Base-by-base conservation (phyloP, 2,329 filamentous ascomycete species). In the Knufia petricola region DNA sequence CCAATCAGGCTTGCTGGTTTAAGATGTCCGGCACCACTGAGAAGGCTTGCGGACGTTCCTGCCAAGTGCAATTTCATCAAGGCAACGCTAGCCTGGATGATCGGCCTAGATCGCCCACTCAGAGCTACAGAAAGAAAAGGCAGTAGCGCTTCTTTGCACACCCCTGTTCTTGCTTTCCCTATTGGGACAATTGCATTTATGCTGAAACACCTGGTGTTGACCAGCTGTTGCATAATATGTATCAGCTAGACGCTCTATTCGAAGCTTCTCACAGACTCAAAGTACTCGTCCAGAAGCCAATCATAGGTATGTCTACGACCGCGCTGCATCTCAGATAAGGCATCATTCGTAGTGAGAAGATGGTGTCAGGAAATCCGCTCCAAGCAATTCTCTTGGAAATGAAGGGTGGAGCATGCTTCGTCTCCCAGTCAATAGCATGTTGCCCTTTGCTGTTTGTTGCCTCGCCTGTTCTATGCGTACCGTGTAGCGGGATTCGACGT, bases 21-120 rank as follows among this genome's bases (percentile, higher is more conserved):
- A 6, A 36, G 10, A 17, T 6, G 7, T 13, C 32, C 15, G 32
- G 32, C 7, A 17, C 32, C 32, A 36, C 32, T 36, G 7, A n/a
- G 32, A 7, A 8, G 32, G 32, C 32, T 36, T 36, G n/a, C 30
- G 20, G 32, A 31, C 43, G 20, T 46, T 28, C 20, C 2, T 24
- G 43, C 30, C 43, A 46, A 37, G 43, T 37, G 30, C 43, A 46
- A 46, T 46, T 37, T 46, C n/a, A 26, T 31, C 8, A 24, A 26
- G 30, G 30, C 28, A 3, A 28, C 30, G 43, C 43, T 38, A 46
- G 26, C 9, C 28, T 38, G 31, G 9, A 23, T 31, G 32, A 36
- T 38, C 43, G 30, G 26, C 41, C 32, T 6, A 6, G 41, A 15
- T 32, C 9, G 13, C 19, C 41, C 41, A 44, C 41, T 44, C 41